Evolutionary conservation across 495 filamentous ascomycete species (phyloP).

Genomic region (Xylaria grammica): DNA sequence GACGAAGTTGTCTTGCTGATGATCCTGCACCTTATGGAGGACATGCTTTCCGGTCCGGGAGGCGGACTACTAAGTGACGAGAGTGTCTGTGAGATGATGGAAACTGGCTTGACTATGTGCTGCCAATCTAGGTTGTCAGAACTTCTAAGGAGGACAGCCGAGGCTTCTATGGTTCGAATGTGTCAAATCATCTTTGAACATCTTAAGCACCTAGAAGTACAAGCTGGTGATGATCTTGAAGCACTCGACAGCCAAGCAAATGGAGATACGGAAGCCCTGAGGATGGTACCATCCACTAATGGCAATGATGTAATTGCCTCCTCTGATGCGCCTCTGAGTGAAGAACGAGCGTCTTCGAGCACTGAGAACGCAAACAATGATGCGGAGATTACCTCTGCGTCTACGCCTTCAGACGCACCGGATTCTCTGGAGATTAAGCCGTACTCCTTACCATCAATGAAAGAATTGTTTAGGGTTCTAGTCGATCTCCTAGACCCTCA

Average conservation of each 20-base stretch:
- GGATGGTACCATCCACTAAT: conserved; percentile 89
- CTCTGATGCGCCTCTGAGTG: conserved; percentile 52
- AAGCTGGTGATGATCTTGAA: conserved; percentile 64
- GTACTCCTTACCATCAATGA: conserved; percentile 91
- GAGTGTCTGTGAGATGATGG: conserved; percentile 99
- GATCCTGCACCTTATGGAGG: conserved; percentile 97
- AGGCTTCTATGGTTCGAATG: conserved; percentile 98
- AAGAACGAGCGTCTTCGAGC: conserved; percentile 53
- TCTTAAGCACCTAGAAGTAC: conserved; percentile 81
- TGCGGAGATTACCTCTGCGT: conserved; percentile 27
- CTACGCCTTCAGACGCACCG: conserved; percentile 32
- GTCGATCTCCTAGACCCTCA: conserved; percentile 94
- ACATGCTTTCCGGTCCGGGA: conserved; percentile 91
- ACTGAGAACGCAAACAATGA: conserved; percentile 41
- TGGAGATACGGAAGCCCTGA: conserved; percentile 73
- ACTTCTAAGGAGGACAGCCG: conserved; percentile 85
- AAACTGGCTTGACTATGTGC: conserved; percentile 95
- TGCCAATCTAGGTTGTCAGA: conserved; percentile 92
- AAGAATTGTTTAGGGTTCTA: conserved; percentile 92
- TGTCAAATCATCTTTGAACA: conserved; percentile 96
- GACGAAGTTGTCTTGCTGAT: conserved; percentile 93
- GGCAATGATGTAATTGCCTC: conserved; percentile 59
- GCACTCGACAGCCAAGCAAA: conserved; percentile 65
- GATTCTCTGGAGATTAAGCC: conserved; percentile 71
- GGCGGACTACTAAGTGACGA: conserved; percentile 92